These are phyloP conservation scores for Salix suchowensis DNA, from an alignment of 345 rosid genomes.

Conservation along the genomic window DNA sequence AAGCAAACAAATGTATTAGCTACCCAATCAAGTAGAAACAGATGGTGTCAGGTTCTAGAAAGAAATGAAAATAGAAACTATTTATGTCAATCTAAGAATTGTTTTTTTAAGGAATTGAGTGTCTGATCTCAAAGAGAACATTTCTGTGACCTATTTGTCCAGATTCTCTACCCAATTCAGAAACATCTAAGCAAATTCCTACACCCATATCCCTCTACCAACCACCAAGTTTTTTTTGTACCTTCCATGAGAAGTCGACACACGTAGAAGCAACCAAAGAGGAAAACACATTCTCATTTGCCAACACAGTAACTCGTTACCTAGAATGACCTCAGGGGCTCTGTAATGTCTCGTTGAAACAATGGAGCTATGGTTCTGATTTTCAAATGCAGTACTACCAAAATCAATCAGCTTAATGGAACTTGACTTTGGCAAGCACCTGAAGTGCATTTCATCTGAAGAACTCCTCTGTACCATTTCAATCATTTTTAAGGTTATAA, in stretches of 20 bases:
- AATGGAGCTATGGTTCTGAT: constrained; percentile 29
- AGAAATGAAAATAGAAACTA: no score
- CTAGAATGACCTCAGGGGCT: constrained; percentile 30
- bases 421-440: constrained; percentile 32
- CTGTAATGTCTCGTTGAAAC: constrained; percentile 31
- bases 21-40: background rate
- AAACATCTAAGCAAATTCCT: background rate
- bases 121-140: background rate
- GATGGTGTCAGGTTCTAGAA: no score
- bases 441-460: constrained; percentile 21
- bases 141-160: background rate
- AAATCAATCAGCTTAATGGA: constrained; percentile 33
- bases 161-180: background rate
- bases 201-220: constrained; percentile 1
- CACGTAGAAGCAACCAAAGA: constrained; percentile 11
- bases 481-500: constrained; percentile 11
- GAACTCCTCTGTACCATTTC: constrained; percentile 22
- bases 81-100: background rate
- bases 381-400: constrained; percentile 24
- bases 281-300: constrained; percentile 10
- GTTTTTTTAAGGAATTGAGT: background rate
- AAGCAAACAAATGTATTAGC: no score
- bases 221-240: constrained; percentile 3
- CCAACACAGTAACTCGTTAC: constrained; percentile 25
- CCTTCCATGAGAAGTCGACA: constrained; percentile 5